Base-by-base conservation (phyloP, 805 yeast species). In the Candida patagonica region DNA sequence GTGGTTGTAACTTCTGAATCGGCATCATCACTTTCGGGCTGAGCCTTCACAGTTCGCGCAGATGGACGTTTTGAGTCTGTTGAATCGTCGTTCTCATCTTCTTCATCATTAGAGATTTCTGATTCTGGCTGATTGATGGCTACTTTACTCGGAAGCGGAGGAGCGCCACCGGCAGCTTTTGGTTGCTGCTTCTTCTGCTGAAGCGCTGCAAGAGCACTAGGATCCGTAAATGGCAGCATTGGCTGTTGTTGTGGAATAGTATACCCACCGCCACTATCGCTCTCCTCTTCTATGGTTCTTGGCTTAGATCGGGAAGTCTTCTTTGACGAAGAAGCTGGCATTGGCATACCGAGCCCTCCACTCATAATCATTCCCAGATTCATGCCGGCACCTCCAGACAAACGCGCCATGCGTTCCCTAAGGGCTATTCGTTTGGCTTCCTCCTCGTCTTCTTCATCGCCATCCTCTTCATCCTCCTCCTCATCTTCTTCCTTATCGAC, bases 401-500 rank as follows among this genome's bases (percentile, higher is more conserved):
- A 71, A 52, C 80, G 84, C n/a, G 98, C 97, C 96, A 89, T 89
- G 45, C 96, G 74, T 47, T 83, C 96, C 16, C 94, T 78, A 39
- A 89, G 66, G 5, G 80, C 84, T 35, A 80, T 72, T 51, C 92
- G 73, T 41, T 80, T 74, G 4, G 78, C 67, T 3, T 66, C 77
- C 2, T 65, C 74, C 2, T 69, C 73, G 2, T 63, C 73, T 7
- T 57, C 63, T 1, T 59, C 68, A 1, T 48, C 56, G n/a, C 55
- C 60, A 3, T 55, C 54, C 1, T 51, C 60, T 1, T 51, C 56
- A 0, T 54, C 62, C 4, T 54, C 61, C 6, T 47, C 59, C 3
- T 49, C 60, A 1, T 48, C 58, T 3, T 53, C 56, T 8, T 50
- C 62, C 1, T 47, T 58, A 3, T 52, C 56, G 9, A 40, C 45